Conservation (phyloP, 352 stramenopile species). For the Pythium biforme region DNA sequence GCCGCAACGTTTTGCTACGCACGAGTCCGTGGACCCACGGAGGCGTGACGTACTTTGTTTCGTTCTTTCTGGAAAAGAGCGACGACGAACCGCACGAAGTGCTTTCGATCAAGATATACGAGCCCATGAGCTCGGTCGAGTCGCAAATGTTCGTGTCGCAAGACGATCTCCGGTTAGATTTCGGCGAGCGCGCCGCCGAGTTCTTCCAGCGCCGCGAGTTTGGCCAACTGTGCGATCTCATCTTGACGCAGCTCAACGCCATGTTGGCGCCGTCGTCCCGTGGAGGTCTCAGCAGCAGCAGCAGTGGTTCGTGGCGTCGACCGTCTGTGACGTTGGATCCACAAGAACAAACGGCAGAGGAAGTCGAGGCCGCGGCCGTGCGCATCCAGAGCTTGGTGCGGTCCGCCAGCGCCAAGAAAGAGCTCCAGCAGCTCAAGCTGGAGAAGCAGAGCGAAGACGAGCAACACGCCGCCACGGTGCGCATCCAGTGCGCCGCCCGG, state of each 20-base stretch:
- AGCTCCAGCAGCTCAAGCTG: slow-evolving; percentile 25
- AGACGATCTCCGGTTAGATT: slow-evolving; percentile 55
- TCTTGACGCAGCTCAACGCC: slow-evolving; percentile 51
- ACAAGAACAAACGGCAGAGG: not conserved
- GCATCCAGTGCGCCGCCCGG: slow-evolving; percentile 54
- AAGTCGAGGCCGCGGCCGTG: slow-evolving; percentile 23
- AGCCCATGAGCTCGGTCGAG: slow-evolving; percentile 76
- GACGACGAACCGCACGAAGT: slow-evolving; percentile 19
- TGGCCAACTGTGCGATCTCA: slow-evolving; percentile 56
- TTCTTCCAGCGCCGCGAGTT: slow-evolving; percentile 51
- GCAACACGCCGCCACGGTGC: slow-evolving; percentile 29
- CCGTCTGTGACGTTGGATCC: slow-evolving; percentile 2
- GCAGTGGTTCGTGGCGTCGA: slow-evolving; percentile 1
- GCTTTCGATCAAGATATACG: slow-evolving; percentile 76
- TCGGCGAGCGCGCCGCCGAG: slow-evolving; percentile 40
- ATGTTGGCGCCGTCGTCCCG: slow-evolving; percentile 38
- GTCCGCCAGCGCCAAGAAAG: slow-evolving; percentile 1
- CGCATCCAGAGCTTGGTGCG: slow-evolving; percentile 41
- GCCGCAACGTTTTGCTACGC: slow-evolving; percentile 37
- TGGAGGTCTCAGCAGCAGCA: slow-evolving; percentile 13
- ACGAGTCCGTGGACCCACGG: slow-evolving; percentile 71
- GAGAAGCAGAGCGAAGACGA: slow-evolving; percentile 26
- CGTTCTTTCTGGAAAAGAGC: slow-evolving; percentile 57
- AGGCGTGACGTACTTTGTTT: slow-evolving; percentile 74
- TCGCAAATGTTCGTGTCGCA: slow-evolving; percentile 62